Evolutionary conservation across 2,329 filamentous ascomycete genomes (phyloP).

Genomic region (Aspergillus ibericus): DNA sequence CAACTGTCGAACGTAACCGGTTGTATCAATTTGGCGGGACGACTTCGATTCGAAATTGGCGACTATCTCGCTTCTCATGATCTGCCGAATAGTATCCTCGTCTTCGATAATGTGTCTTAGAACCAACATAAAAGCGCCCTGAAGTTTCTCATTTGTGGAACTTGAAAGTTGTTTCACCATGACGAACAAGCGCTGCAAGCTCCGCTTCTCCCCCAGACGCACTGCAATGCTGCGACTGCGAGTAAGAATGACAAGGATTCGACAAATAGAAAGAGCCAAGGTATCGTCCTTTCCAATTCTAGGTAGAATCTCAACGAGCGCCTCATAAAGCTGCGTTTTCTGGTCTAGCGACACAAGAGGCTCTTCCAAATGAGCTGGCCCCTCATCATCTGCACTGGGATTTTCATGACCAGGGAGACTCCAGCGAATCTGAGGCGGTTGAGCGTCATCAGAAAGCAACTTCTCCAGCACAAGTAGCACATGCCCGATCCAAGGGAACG

Average conservation of each 20-base stretch:
- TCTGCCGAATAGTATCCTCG: constrained; percentile 82
- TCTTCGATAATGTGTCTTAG: constrained; percentile 93
- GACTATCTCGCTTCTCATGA: constrained; percentile 88
- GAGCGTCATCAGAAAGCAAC: constrained; percentile 82
- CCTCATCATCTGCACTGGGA: constrained; percentile 49
- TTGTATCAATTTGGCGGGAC: constrained; percentile 65
- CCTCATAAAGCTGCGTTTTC: constrained; percentile 70
- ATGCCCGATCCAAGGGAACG: constrained; percentile 91
- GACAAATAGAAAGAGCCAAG: constrained; percentile 77
- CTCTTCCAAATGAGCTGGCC: constrained; percentile 61
- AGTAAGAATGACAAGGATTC: constrained; percentile 85
- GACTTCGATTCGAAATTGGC: constrained; percentile 66
- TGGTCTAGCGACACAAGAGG: constrained; percentile 64
- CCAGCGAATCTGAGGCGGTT: constrained; percentile 75
- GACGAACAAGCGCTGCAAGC: constrained; percentile 84
- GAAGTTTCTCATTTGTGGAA: constrained; percentile 72
- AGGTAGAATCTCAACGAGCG: constrained; percentile 79
- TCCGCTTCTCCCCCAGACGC: constrained; percentile 79
- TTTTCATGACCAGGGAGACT: constrained; percentile 53
- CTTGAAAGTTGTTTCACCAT: constrained; percentile 92
- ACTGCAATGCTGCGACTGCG: constrained; percentile 73
- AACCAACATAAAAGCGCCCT: constrained; percentile 76
- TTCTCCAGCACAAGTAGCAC: constrained; percentile 88
- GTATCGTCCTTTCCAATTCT: constrained; percentile 84
- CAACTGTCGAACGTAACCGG: constrained; percentile 72